phyloP scores from a whole-genome alignment of 805 yeast genomes.

The Kazachstania kunashirensis region DNA sequence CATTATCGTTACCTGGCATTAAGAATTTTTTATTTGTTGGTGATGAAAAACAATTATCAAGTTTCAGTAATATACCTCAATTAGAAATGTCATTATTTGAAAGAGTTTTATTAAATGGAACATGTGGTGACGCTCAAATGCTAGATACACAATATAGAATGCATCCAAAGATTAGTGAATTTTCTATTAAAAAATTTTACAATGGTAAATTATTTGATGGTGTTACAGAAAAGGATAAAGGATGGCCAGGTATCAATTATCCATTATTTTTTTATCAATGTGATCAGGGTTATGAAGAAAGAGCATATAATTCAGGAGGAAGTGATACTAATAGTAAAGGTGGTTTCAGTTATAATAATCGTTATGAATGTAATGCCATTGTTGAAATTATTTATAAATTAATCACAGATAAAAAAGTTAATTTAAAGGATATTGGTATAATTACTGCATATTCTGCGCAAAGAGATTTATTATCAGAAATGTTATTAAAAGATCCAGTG shows the following conservation, averaged over 20 bases:
- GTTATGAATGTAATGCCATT: constrained; percentile 42
- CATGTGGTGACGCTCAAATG: constrained; percentile 54
- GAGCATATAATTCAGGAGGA: constrained; percentile 35
- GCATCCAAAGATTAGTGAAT: constrained; percentile 55
- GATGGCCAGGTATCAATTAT: constrained; percentile 36
- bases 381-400: constrained; percentile 40
- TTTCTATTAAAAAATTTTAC: constrained; percentile 46
- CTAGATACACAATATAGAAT: constrained; percentile 60
- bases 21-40: constrained; percentile 63
- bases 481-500: constrained; percentile 39
- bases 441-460: constrained; percentile 75
- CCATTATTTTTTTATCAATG: constrained; percentile 59
- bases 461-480: constrained; percentile 48
- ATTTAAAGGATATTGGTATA: constrained; percentile 46
- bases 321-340: constrained; percentile 29
- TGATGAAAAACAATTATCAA: constrained; percentile 65
- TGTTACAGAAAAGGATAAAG: constrained; percentile 43
- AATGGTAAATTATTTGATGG: constrained; percentile 46
- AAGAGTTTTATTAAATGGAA: constrained; percentile 52
- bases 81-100: constrained; percentile 61
- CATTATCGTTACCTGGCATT: constrained; percentile 58
- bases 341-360: constrained; percentile 52
- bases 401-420: constrained; percentile 44
- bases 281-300: constrained; percentile 38
- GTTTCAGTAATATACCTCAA: constrained; percentile 59